Evolutionary conservation across 768 basidiomycete species (phyloP), one percentile per base, ranked within the genome.

Genomic region (Fomitopsis serialis): DNA sequence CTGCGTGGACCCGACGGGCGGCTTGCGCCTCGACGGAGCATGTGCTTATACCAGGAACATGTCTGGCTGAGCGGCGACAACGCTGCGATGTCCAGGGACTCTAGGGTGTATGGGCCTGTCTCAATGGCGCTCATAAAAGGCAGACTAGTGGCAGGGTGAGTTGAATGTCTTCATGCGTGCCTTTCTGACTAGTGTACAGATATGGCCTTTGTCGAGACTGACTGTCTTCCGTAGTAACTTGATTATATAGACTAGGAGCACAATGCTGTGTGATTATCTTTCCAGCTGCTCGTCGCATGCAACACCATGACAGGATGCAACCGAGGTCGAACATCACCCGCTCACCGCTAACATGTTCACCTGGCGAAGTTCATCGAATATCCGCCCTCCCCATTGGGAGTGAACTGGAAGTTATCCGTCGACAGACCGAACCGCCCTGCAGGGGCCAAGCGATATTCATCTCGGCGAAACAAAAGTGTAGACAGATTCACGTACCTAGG

Each of bases 351-450:
- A 42, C 13, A 7, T 43, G 25, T 42, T 22, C 32, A 53, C 24
- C 52, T 78, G 43, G 72, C 74, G 65, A 98, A 97, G 62, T 90
- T 89, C 80, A 98, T 82, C 0, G 88, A 89, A 72, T 98, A 98
- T 0, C 96, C 93, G n/a, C 96, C 96, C 57, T 93, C 85, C 6
- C 87, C 91, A 58, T 96, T 95, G 17, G 92, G 92, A 55, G 85
- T 85, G 63, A 99, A 92, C 71, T 98, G 89, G 79, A 98, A 98
- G 72, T 96, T 98, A 65, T 98, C 86, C 0, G 95, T 98, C 13
- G 88, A 93, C 58, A 98, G 68, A 17, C 97, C 96, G 64, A 98
- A 98, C 55, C 89, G 90, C 2, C 92, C 92, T 95, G 59, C 15
- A 45, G 13, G 48, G 29, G 50, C 49, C 22, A 24, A 43, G 10